Percentiles rank a stretch among this genome's conserved stretches.
Conservation (phyloP, 2,329 filamentous ascomycete genomes). For the Fusarium lyarnte region DNA sequence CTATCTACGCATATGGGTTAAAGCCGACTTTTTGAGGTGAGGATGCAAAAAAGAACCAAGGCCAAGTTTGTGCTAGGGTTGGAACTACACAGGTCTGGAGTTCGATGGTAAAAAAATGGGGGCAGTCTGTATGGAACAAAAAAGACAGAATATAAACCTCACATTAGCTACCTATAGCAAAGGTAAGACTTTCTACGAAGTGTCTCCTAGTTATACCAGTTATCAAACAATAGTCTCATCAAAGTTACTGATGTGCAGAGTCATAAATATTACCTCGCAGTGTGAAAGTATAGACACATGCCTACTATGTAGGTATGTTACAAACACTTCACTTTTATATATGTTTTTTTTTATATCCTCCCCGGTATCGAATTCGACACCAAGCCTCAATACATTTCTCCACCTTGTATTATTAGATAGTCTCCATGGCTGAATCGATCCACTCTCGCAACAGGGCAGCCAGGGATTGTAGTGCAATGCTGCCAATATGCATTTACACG, state of each 20-base stretch:
- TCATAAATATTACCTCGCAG: neutral
- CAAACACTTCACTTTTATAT: neutral
- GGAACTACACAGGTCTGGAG: neutral
- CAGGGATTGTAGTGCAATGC: neutral
- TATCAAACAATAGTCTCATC: neutral
- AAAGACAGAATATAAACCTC: neutral
- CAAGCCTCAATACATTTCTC: slow-evolving; percentile 8
- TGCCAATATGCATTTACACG: neutral
- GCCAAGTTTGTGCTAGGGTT: slow-evolving; percentile 1
- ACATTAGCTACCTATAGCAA: neutral
- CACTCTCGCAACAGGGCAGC: neutral
- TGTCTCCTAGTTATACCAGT: neutral
- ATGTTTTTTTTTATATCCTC: neutral
- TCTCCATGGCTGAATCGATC: slow-evolving; percentile 6
- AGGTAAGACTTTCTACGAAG: neutral
- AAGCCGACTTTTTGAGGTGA: slow-evolving; percentile 9
- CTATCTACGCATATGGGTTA: neutral
- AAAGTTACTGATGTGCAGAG: neutral
- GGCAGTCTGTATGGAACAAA: neutral
- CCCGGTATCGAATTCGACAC: slow-evolving; percentile 16
- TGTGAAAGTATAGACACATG: neutral
- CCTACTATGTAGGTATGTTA: no score
- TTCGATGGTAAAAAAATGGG: neutral
- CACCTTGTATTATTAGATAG: neutral
- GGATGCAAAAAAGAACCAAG: neutral